Evolutionary conservation across 495 filamentous ascomycete genomes (phyloP).

Genomic region (Tricharina praecox): DNA sequence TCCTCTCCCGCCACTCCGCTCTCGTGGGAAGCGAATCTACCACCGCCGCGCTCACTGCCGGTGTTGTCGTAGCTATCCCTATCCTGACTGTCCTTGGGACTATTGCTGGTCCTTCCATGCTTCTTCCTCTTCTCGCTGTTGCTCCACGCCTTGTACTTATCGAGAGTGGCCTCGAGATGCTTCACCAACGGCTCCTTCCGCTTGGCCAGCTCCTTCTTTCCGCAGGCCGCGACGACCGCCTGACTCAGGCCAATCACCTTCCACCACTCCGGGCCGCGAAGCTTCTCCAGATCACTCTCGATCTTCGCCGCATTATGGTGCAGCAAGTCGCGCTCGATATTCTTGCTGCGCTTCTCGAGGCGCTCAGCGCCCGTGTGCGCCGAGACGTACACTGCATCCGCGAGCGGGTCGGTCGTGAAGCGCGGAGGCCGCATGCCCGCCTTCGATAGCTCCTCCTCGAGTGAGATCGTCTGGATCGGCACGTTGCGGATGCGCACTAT

Average conservation of each 20-base stretch:
- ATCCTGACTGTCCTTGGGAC: conserved; percentile 15
- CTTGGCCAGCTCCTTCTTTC: conserved; percentile 69
- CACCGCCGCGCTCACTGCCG: no score
- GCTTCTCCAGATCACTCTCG: conserved; percentile 66
- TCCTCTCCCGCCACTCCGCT: no score
- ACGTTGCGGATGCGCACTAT: not conserved
- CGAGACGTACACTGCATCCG: conserved; percentile 15
- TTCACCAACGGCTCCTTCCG: conserved; percentile 68
- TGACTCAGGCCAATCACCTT: conserved; percentile 82
- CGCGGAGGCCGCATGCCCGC: not conserved
- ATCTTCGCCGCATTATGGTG: conserved; percentile 84
- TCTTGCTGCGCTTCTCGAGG: conserved; percentile 72
- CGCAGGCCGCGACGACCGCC: conserved; percentile 48
- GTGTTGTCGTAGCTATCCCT: no score
- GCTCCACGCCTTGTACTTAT: conserved; percentile 75
- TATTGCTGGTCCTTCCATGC: conserved; percentile 14
- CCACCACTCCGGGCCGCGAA: conserved; percentile 85
- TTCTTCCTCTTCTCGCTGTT: conserved; percentile 77
- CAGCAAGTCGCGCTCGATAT: conserved; percentile 78
- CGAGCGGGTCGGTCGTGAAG: conserved; percentile 16
- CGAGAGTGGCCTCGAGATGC: conserved; percentile 60
- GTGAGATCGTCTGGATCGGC: conserved; percentile 14
- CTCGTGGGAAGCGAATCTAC: no score
- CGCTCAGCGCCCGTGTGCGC: conserved; percentile 14
- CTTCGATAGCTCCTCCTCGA: conserved; percentile 11